Percentiles rank a stretch among this genome's conserved stretches.
Conservation (phyloP, 257 asterid genomes). For the Solanum etuberosum region DNA sequence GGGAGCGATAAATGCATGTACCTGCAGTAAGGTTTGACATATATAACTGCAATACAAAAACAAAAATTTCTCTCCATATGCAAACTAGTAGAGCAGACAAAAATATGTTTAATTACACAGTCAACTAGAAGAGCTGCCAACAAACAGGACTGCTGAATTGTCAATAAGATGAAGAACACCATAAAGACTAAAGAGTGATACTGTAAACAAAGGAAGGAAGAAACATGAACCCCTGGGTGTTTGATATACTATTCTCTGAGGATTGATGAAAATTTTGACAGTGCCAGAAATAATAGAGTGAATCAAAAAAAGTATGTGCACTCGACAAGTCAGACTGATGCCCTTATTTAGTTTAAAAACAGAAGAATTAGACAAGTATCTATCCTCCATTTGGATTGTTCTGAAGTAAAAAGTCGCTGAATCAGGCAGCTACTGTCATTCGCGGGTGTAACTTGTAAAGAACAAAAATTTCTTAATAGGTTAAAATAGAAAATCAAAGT, state of each 20-base stretch:
- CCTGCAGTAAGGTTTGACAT: conserved; percentile 31
- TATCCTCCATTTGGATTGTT: background rate
- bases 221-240: background rate
- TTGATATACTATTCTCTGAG: background rate
- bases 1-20: conserved; percentile 93
- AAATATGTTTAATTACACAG: background rate
- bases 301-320: background rate
- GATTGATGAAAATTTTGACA: background rate
- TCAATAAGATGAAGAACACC: background rate
- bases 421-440: background rate
- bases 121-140: background rate
- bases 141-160: background rate
- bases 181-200: background rate
- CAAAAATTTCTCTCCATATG: background rate
- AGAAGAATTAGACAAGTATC: background rate
- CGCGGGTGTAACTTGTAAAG: background rate
- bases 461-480: background rate
- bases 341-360: background rate
- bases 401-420: background rate
- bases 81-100: background rate
- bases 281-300: background rate
- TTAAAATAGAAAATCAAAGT: background rate
- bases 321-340: background rate
- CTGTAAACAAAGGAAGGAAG: background rate
- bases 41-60: background rate